Evolutionary conservation across 78 protist genomes (phyloP).

Genomic region (Dictyostelium firmibasis): DNA sequence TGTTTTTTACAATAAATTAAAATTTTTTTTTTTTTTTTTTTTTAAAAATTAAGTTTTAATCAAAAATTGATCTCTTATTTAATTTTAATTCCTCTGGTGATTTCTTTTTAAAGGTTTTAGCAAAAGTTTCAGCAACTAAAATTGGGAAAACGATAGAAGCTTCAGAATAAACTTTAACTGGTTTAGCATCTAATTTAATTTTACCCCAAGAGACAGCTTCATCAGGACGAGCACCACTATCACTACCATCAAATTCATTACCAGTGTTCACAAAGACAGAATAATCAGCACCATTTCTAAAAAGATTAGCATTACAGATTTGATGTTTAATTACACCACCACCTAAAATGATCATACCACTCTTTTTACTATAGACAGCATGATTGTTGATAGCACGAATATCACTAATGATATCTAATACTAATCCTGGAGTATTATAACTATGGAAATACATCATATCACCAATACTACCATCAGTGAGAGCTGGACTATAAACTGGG

Average conservation of each 20-base stretch:
- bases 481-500: slow-evolving; percentile 99
- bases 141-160: slow-evolving; percentile 92
- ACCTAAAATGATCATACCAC: slow-evolving; percentile 99
- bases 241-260: slow-evolving; percentile 96
- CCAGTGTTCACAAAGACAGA: slow-evolving; percentile 95
- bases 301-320: slow-evolving; percentile 99
- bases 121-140: slow-evolving; percentile 92
- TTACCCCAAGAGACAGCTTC: slow-evolving; percentile 99
- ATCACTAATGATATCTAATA: slow-evolving; percentile 94
- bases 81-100: neutral
- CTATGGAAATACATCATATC: slow-evolving; percentile 99
- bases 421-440: slow-evolving; percentile 93
- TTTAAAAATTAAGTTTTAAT: neutral
- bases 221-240: slow-evolving; percentile 99
- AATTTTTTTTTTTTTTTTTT: neutral
- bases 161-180: slow-evolving; percentile 97
- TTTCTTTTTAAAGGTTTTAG: slow-evolving; percentile 48
- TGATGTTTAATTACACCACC: slow-evolving; percentile 99
- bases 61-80: slow-evolving; percentile 38
- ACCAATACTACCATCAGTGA: slow-evolving; percentile 99
- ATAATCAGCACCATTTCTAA: slow-evolving; percentile 99
- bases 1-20: too few relatives aligned
- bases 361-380: slow-evolving; percentile 87
- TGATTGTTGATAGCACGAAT: slow-evolving; percentile 86
- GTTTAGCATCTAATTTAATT: slow-evolving; percentile 88